These are phyloP conservation scores for Stagonosporopsis tanaceti DNA, from an alignment of 2,329 filamentous ascomycete species.

Conservation along the genomic window DNA sequence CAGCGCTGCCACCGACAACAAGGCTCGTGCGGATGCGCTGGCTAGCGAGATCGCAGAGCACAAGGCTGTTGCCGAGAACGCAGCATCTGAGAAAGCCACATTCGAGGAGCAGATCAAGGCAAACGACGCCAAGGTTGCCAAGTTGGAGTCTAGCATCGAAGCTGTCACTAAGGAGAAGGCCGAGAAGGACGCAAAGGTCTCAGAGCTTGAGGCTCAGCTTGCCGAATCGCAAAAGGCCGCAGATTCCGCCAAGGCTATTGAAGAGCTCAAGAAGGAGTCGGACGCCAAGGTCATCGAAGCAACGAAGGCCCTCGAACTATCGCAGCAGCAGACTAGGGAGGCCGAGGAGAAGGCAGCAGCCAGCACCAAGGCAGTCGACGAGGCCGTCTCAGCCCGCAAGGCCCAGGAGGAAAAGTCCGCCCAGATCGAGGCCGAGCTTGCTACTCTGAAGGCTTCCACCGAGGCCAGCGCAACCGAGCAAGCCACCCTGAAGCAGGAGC, in stretches of 20 bases:
- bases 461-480: constrained; percentile 26
- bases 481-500: constrained; percentile 27
- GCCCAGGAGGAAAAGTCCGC: constrained; percentile 27
- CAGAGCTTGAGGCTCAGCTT: constrained; percentile 30
- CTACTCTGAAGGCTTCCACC: constrained; percentile 29
- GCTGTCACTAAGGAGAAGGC: constrained; percentile 25
- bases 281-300: constrained; percentile 21
- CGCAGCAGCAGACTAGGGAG: constrained; percentile 20
- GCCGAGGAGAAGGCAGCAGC: constrained; percentile 18
- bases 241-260: constrained; percentile 28
- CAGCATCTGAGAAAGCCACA: constrained; percentile 29
- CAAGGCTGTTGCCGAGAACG: constrained; percentile 35
- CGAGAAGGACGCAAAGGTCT: constrained; percentile 27
- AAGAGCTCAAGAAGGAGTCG: constrained; percentile 22
- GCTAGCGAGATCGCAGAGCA: constrained; percentile 33
- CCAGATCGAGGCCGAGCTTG: constrained; percentile 21
- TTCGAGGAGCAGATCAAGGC: constrained; percentile 37
- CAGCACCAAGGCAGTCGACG: constrained; percentile 23
- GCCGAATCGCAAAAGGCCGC: constrained; percentile 24
- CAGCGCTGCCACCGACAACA: constrained; percentile 28
- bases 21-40: constrained; percentile 24
- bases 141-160: constrained; percentile 30
- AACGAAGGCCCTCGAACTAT: constrained; percentile 17
- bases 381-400: constrained; percentile 27
- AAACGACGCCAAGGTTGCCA: constrained; percentile 33